Evolutionary conservation across 2,329 filamentous ascomycete species (phyloP), one percentile per base, ranked within the genome.

Genomic region (Colletotrichum musae): DNA sequence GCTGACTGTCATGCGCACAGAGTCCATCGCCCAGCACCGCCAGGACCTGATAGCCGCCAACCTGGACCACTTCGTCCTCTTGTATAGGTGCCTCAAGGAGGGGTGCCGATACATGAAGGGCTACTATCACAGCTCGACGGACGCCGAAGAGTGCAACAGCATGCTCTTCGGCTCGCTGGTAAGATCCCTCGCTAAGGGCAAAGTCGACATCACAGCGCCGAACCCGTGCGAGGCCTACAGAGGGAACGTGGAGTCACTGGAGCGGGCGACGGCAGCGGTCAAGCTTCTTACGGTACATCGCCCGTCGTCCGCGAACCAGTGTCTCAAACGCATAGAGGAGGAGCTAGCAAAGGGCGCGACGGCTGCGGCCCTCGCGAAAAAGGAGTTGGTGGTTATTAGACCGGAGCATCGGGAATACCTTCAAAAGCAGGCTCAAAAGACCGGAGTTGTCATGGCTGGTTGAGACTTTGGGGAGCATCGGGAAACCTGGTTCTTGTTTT

Each of bases 111-210:
- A 70, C 36, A 67, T 70, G 67, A 66, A 70, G 28, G 67, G 67
- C 5, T 70, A 70, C 28, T 70, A 67, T 15, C 67, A 70, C 56
- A 70, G 67, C 45, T 70, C 67, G 5, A 43, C 67, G 10, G 67
- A 70, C 13, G 67, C 67, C 2, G 67, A 70, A 24, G 67, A 70
- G 57, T 70, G 67, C 51, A 70, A 70, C 52, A 70, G 67, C 62
- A 70, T 70, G 67, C 67, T 70, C 1, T 26, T 70, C 10, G 67
- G 67, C 18, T 70, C 67, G 15, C 26, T 70, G 18, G 51, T 70
- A 3, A 39, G 67, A 45, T 61, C 43, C 2, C 62, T 70, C 3
- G 67, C 56, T 1, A 70, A 70, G 36, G 67, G 67, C 9, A 70
- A 58, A 13, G 67, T 70, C 13, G 67, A 70, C 36, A 57, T 70